A percentile compares a stretch with the other conserved stretches of the same genome.
These are phyloP conservation scores for Gyromitra esculenta DNA, from an alignment of 2,329 filamentous ascomycete species.

Conservation along the genomic window DNA sequence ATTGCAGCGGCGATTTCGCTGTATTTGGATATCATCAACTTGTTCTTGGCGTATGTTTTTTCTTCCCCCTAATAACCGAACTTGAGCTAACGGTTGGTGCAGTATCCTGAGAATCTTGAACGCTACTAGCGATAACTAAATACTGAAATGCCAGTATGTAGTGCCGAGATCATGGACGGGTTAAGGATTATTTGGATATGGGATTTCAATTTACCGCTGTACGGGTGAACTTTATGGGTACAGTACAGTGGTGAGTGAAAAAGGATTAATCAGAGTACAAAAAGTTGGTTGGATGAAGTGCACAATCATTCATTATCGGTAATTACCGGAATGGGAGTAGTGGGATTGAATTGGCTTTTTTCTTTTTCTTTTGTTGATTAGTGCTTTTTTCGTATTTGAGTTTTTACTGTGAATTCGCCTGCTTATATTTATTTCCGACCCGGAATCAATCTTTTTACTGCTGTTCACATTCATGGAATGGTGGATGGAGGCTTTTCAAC, in stretches of 20 bases:
- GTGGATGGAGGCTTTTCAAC: neutral
- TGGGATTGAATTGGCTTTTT: neutral
- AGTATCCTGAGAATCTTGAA: slow-evolving; percentile 91
- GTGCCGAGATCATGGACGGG: neutral
- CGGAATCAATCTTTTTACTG: neutral
- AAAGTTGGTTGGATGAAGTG: neutral
- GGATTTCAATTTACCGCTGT: neutral
- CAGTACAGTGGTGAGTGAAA: neutral
- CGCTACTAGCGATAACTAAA: slow-evolving; percentile 90
- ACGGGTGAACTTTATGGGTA: neutral
- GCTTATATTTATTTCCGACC: neutral
- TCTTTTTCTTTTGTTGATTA: neutral
- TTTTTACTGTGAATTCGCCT: neutral
- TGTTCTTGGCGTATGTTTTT: slow-evolving; percentile 76
- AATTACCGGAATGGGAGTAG: slow-evolving; percentile 9
- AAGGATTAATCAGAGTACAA: neutral
- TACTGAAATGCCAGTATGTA: neutral
- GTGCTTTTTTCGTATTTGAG: neutral
- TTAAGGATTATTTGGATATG: neutral
- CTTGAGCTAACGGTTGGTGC: slow-evolving; percentile 12
- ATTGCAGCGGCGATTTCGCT: slow-evolving; percentile 94
- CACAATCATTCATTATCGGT: neutral
- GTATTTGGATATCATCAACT: slow-evolving; percentile 95
- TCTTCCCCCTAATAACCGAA: neutral
- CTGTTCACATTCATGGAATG: neutral